A percentile compares a stretch with the other conserved stretches of the same genome.
phyloP scores from a whole-genome alignment of 768 basidiomycete genomes.

The Naganishia randhawae region DNA sequence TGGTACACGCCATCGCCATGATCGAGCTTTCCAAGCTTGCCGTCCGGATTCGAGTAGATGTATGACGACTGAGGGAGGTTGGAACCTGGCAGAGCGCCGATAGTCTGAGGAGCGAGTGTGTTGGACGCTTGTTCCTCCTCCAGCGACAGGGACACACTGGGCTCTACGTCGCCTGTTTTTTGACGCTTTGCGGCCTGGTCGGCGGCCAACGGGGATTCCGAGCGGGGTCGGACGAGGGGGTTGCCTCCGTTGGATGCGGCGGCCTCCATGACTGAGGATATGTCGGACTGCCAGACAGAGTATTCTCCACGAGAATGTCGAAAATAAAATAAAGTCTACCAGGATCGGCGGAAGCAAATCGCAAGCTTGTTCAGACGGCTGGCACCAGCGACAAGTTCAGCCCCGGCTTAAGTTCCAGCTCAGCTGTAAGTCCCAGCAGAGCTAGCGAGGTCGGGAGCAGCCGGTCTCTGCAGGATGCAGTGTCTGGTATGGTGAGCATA shows the following conservation, averaged over 20 bases:
- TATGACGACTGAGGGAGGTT: conserved; percentile 13
- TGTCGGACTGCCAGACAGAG: no score
- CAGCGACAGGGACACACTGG: background rate
- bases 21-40: conserved; percentile 14
- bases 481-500: no score
- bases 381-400: no score
- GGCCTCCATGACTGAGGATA: no score
- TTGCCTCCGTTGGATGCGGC: background rate
- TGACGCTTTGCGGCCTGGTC: background rate
- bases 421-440: no score
- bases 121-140: conserved; percentile 15
- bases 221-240: background rate
- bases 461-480: no score
- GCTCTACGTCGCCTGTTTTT: background rate
- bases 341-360: no score
- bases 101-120: background rate
- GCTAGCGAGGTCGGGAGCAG: no score
- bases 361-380: no score
- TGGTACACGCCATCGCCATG: conserved; percentile 27
- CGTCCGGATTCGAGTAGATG: conserved; percentile 25
- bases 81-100: background rate
- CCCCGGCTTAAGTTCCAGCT: no score
- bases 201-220: background rate
- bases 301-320: no score
- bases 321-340: no score